These are phyloP conservation scores for Sodiomyces alkalinus DNA, from an alignment of 2,329 filamentous ascomycete species.

Conservation along the genomic window DNA sequence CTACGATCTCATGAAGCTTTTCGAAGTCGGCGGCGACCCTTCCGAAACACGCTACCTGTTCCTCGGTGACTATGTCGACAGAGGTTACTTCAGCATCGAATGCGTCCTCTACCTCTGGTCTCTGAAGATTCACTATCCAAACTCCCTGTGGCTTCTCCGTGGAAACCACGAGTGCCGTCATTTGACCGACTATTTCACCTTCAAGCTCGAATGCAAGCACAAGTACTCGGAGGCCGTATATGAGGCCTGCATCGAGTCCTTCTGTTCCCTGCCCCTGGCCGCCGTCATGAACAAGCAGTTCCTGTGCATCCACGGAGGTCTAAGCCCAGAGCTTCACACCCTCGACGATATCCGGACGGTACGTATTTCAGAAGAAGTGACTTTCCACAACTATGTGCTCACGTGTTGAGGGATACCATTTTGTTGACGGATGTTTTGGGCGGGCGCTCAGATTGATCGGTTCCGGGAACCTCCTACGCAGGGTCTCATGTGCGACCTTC, in stretches of 20 bases:
- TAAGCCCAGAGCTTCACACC: constrained; percentile 91
- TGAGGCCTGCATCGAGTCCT: constrained; percentile 96
- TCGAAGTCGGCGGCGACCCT: constrained; percentile 94
- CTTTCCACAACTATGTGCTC: not conserved
- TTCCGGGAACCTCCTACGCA: constrained; percentile 96
- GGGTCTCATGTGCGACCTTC: constrained; percentile 96
- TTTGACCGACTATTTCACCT: constrained; percentile 98
- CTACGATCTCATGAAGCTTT: constrained; percentile 98
- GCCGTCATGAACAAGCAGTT: constrained; percentile 99
- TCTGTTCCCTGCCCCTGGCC: constrained; percentile 83
- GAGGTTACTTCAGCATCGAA: constrained; percentile 98
- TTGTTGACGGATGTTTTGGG: too few relatives aligned
- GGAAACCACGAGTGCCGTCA: constrained; percentile 98
- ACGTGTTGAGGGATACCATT: not conserved
- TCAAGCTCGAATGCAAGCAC: constrained; percentile 99
- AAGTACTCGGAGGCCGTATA: constrained; percentile 96
- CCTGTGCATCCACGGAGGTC: constrained; percentile 89
- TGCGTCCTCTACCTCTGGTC: constrained; percentile 97
- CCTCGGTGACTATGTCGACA: constrained; percentile 92
- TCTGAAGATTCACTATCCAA: constrained; percentile 97
- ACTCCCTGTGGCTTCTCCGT: constrained; percentile 89
- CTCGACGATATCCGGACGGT: constrained; percentile 86
- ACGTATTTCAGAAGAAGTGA: constrained; percentile 16
- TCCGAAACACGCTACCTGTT: constrained; percentile 95
- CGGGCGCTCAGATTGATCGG: constrained; percentile 68